phyloP scores from a whole-genome alignment of 2,329 filamentous ascomycete species.

The Stachybotrys elegans region DNA sequence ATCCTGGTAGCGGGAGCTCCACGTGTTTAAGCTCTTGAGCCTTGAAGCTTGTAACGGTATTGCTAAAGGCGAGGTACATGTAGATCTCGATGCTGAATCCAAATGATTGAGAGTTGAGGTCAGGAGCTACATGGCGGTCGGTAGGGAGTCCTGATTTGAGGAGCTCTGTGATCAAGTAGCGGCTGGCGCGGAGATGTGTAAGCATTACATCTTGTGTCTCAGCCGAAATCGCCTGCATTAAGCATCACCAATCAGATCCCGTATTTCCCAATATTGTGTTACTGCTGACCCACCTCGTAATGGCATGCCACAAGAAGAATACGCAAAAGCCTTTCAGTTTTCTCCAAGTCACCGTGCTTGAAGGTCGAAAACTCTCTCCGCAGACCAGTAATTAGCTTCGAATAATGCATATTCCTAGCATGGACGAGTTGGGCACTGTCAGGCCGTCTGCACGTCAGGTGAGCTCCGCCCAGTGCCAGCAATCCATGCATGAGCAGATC shows the following conservation, averaged over 20 bases:
- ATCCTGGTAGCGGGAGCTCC: too few relatives aligned
- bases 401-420: slow-evolving; percentile 4
- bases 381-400: slow-evolving; percentile 3
- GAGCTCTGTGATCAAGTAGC: slow-evolving; percentile 4
- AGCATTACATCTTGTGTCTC: slow-evolving; percentile 4
- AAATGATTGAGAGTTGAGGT: too few relatives aligned
- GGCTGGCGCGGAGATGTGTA: slow-evolving; percentile 6
- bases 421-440: neutral
- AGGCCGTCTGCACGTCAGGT: slow-evolving; percentile 3
- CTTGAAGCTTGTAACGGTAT: slow-evolving; percentile 2
- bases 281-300: slow-evolving; percentile 2
- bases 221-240: slow-evolving; percentile 1
- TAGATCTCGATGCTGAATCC: slow-evolving; percentile 7
- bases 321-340: slow-evolving; percentile 6
- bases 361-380: slow-evolving; percentile 1
- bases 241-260: neutral
- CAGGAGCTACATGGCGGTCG: too few relatives aligned
- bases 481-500: slow-evolving; percentile 8
- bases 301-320: slow-evolving; percentile 5
- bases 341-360: slow-evolving; percentile 4
- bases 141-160: too few relatives aligned
- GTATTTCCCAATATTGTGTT: too few relatives aligned
- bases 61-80: slow-evolving; percentile 2
- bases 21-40: too few relatives aligned
- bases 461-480: slow-evolving; percentile 5